Conservation (phyloP, 345 rosid species). For the Zanthoxylum bungeanum region DNA sequence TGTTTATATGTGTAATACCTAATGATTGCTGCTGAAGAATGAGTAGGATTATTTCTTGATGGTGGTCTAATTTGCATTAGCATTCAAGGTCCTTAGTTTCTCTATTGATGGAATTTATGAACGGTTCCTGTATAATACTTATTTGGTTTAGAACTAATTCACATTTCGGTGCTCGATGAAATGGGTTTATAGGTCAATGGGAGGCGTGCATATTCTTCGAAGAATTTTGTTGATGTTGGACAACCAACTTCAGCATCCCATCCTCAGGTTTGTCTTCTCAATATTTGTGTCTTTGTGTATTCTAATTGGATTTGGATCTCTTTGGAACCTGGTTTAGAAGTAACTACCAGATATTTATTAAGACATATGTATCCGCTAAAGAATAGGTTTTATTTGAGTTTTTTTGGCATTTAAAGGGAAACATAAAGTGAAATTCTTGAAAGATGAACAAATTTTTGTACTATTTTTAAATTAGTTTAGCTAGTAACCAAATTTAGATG, state of each 20-base stretch:
- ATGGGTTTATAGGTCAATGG: conserved; percentile 41
- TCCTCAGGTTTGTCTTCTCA: conserved; percentile 59
- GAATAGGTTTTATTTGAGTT: not conserved
- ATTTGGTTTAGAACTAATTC: not conserved
- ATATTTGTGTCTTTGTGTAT: not conserved
- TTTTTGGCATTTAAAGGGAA: not conserved
- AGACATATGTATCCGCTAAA: not conserved
- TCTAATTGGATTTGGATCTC: not conserved
- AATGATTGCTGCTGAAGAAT: not conserved
- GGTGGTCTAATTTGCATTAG: not conserved
- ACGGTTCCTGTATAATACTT: not conserved
- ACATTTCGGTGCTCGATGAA: conserved; percentile 4
- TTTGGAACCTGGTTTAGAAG: not conserved
- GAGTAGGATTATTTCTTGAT: not conserved
- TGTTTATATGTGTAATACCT: not conserved
- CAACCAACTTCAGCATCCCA: conserved; percentile 88
- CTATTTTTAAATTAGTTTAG: not conserved
- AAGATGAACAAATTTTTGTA: not conserved
- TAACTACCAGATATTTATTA: not conserved
- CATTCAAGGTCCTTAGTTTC: not conserved
- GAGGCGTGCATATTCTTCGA: conserved; percentile 48
- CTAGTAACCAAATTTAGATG: not conserved
- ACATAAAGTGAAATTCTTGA: not conserved
- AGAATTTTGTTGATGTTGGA: conserved; percentile 54
- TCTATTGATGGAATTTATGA: not conserved